Base-by-base conservation (phyloP, 768 basidiomycete species). In the Megacollybia marginata region DNA sequence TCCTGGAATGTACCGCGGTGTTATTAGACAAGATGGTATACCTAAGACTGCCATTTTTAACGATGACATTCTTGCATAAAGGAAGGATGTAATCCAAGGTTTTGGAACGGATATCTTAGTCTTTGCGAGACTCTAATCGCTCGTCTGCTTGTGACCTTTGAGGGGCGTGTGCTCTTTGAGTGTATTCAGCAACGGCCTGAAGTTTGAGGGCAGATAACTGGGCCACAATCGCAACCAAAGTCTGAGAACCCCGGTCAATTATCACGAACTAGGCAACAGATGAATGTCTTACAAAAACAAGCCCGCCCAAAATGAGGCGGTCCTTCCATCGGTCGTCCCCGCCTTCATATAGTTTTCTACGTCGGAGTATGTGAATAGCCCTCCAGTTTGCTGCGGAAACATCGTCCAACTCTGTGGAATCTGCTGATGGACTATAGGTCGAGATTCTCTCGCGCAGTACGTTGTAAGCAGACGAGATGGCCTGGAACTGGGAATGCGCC, bases 1-100 rank as follows among this genome's bases (percentile, higher is more conserved):
- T 57, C 68, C 74, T 16, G 86, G 89, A 8, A 92, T 92, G 89
- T 91, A 89, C 60, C 76, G 89, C 28, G 89, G 89, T 6, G 71
- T 89, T 13, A 80, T 90, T 33, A 68, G 74, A 42, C 68, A 72
- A 54, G 85, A 91, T 51, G 89, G 88, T 9, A 61, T 80, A 8
- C 74, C 86, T 0, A 78, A 78, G 63, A 86, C 83, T 0, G 89
- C 88, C 10, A 88, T 91, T 47, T 91, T 92, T 63, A 67, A 67
- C 16, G 87, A 89, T 53, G 89, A 92, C 44, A 69, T 68, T 13
- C 59, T 78, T 8, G 60, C 57, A 18, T 51, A 44, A 8, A 40
- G 8, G 38, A 6, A 28, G 23, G 6, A 28, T 28, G 23, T 6
- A 28, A 28, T 28, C 23, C 2, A 28, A 28, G 23, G 23, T 28